Evolutionary conservation across 306 rosid genomes (phyloP), one percentile per base, ranked within the genome.

Genomic region (Abrus pulchellus): DNA sequence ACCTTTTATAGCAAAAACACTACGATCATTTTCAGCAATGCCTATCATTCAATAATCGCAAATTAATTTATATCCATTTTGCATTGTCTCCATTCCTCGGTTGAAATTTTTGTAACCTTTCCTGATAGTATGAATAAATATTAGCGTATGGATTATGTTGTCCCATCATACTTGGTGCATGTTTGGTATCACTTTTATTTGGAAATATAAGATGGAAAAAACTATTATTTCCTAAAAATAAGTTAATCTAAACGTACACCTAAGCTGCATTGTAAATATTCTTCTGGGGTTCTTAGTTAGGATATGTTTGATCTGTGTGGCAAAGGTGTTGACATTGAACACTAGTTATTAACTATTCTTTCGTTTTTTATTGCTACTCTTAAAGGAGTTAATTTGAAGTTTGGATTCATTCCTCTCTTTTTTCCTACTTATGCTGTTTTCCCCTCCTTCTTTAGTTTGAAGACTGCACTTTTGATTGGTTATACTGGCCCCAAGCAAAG

Each of bases 391-490:
- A 36, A 36, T 36, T 36, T 2, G 6, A 59, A 48, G 14, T 28
- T 71, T 49, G 44, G 32, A 33, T 34, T 78, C 72, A 74, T 48
- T 43, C 9, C 30, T 10, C 8, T 12, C 14, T 60, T 70, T 28
- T 40, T 36, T 8, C 38, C 61, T 52, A 12, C 56, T 73, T 68
- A 75, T 82, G 75, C 72, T 61, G 45, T 5, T 59, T 65, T 6
- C 13, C 2, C 43, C 53, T 34, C 45, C 9, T 68, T 68, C 75
- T 56, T 76, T 88, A 90, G 94, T 88, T 87, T 80, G 92, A 90
- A 85, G 94, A 90, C 75, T 90, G 94, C 88, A 90, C 94, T 56
- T 90, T 88, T 78, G 94, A 90, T 47, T 90, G 94, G 94, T 81
- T 90, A 48, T 87, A 90, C 80, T 90, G 94, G 94, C 92, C 91